phyloP scores from a whole-genome alignment of 257 asterid species.

The Haberlea rhodopensis region DNA sequence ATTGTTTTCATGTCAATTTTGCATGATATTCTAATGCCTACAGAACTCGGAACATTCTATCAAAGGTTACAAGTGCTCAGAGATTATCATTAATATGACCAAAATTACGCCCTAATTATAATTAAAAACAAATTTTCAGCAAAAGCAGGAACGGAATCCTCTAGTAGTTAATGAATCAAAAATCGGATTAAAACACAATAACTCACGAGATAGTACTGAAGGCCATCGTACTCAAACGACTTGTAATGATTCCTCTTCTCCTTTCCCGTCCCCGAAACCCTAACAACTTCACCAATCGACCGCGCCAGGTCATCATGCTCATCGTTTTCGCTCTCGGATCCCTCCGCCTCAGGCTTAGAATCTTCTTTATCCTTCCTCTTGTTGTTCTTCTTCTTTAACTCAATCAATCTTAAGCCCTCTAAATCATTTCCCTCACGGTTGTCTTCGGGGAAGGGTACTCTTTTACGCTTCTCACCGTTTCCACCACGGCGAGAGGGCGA shows the following conservation, averaged over 20 bases:
- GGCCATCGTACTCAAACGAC: slow-evolving; percentile 45
- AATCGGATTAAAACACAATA: background rate
- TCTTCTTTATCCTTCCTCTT: background rate
- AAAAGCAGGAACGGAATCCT: background rate
- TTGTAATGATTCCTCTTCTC: slow-evolving; percentile 32
- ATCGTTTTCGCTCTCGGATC: background rate
- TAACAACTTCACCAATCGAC: slow-evolving; percentile 43
- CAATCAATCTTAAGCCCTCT: background rate
- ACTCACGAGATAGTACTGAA: slow-evolving; percentile 42
- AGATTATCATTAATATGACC: background rate
- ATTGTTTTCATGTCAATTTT: no score
- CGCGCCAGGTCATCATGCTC: slow-evolving; percentile 35
- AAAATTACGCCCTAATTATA: background rate
- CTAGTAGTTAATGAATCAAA: background rate
- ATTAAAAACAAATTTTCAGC: background rate
- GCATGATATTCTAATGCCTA: background rate
- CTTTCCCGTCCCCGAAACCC: slow-evolving; percentile 44
- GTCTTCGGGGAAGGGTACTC: slow-evolving; percentile 1
- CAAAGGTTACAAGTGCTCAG: background rate
- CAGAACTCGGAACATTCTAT: background rate
- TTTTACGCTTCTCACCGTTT: slow-evolving; percentile 32
- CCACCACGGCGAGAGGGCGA: slow-evolving; percentile 5
- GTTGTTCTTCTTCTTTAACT: background rate
- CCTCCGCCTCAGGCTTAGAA: background rate
- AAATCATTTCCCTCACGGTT: background rate